Conservation (phyloP, 805 yeast species). For the Candida alai region DNA sequence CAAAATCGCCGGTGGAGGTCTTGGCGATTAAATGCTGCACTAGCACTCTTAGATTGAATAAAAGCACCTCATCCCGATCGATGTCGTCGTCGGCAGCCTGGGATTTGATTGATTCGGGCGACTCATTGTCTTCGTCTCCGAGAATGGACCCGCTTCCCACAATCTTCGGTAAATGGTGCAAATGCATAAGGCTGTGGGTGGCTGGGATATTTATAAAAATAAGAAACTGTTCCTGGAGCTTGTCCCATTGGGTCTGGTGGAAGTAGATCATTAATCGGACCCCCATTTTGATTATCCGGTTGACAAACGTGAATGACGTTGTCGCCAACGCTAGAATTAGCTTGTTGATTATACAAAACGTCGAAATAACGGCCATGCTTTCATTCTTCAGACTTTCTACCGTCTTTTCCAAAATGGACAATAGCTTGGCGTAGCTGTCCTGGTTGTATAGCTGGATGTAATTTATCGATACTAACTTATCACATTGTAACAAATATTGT, state of each 20-base stretch:
- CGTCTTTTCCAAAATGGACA: constrained; percentile 16
- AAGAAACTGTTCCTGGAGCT: constrained; percentile 40
- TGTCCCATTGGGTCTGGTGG: constrained; percentile 39
- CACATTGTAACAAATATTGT: constrained; percentile 20
- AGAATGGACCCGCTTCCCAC: constrained; percentile 16
- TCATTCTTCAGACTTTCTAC: constrained; percentile 20
- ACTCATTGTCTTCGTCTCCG: constrained; percentile 3
- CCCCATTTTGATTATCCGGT: constrained; percentile 37
- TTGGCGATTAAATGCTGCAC: constrained; percentile 20
- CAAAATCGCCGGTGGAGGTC: constrained; percentile 10
- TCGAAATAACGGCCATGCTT: constrained; percentile 16
- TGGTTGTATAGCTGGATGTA: constrained; percentile 15
- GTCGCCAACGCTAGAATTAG: constrained; percentile 41
- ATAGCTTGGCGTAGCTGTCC: constrained; percentile 17
- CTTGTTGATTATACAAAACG: constrained; percentile 44
- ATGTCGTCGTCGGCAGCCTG: constrained; percentile 4
- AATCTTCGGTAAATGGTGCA: constrained; percentile 21
- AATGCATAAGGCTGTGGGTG: constrained; percentile 32
- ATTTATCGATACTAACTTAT: constrained; percentile 14
- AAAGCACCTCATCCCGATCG: constrained; percentile 8
- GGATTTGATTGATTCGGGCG: constrained; percentile 4
- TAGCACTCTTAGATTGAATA: constrained; percentile 20
- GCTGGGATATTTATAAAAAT: constrained; percentile 43
- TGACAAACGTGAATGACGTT: constrained; percentile 32
- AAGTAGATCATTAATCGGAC: constrained; percentile 30